Percentiles rank a stretch among this genome's conserved stretches.
Conservation (phyloP, 106 monocot species). For the Narthecium ossifragum region DNA sequence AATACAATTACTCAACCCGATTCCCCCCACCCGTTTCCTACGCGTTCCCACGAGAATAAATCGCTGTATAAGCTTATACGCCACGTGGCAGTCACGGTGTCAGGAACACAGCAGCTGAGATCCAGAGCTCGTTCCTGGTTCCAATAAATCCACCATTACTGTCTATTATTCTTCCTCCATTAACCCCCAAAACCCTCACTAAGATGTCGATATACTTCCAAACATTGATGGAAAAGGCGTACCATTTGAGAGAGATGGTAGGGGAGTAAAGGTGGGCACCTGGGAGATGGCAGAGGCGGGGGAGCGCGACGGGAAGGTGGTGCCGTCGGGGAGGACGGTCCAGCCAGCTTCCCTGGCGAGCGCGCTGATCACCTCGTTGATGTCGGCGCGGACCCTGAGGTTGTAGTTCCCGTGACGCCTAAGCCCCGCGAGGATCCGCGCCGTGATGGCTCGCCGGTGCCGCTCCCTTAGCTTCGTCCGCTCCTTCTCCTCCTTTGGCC, state of each 20-base stretch:
- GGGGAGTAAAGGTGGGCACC: slow-evolving; percentile 1
- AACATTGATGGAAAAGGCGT: not conserved
- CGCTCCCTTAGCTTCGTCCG: slow-evolving; percentile 89
- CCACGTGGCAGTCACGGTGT: not conserved
- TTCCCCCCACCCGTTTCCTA: no score
- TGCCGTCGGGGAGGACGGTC: slow-evolving; percentile 89
- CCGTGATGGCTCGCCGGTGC: slow-evolving; percentile 88
- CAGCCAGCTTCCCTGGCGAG: slow-evolving; percentile 92
- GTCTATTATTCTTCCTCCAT: no score
- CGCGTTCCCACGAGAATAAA: not conserved
- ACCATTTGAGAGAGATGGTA: slow-evolving; percentile 1
- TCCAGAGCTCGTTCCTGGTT: not conserved
- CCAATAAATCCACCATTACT: not conserved
- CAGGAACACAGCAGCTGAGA: not conserved
- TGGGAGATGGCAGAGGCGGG: slow-evolving; percentile 12
- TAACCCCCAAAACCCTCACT: not conserved
- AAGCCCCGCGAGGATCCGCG: slow-evolving; percentile 69
- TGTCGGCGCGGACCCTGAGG: slow-evolving; percentile 81
- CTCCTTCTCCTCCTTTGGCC: slow-evolving; percentile 94
- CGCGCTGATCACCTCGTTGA: slow-evolving; percentile 92
- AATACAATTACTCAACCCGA: no score
- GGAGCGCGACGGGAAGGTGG: slow-evolving; percentile 59
- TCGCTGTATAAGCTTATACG: not conserved
- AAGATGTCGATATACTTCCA: not conserved
- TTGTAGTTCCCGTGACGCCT: slow-evolving; percentile 92